Evolutionary conservation across 352 stramenopile species (phyloP).

Genomic region (Pythium dissimile): DNA sequence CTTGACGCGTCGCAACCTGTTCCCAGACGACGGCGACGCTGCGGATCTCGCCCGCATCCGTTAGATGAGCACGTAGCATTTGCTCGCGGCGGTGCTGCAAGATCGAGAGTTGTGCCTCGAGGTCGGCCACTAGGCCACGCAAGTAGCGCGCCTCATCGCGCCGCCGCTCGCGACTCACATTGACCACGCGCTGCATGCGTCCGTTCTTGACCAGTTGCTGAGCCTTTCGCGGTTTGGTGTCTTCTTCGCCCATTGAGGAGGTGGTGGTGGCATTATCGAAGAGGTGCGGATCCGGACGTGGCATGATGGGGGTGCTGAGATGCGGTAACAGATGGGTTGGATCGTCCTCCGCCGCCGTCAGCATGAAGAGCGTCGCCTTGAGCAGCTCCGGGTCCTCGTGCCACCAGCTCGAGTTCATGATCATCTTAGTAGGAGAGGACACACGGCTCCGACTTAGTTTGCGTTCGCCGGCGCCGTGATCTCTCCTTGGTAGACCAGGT

Average conservation of each 20-base stretch:
- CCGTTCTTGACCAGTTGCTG: not conserved
- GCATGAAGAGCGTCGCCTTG: constrained; percentile 9
- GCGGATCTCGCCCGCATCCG: not conserved
- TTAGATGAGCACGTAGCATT: not conserved
- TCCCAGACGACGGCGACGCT: constrained; percentile 13
- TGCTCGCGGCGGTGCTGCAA: constrained; percentile 11
- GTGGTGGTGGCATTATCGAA: not conserved
- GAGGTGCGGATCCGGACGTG: no score
- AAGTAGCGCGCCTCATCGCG: constrained; percentile 21
- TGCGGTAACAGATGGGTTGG: no score
- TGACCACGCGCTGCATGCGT: not conserved
- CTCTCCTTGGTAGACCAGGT: no score
- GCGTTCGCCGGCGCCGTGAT: no score
- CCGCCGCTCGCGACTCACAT: constrained; percentile 16
- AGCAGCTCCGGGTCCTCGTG: constrained; percentile 20
- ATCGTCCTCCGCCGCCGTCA: not conserved
- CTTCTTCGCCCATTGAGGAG: not conserved
- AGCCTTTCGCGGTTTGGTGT: not conserved
- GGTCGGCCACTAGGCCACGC: constrained; percentile 12
- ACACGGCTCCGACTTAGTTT: no score
- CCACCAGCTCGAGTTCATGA: constrained; percentile 13
- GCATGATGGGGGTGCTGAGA: not conserved
- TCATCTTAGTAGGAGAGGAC: no score
- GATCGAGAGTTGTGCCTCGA: constrained; percentile 15
- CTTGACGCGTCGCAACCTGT: constrained; percentile 14